A percentile compares a stretch with the other conserved stretches of the same genome.
Conservation (phyloP, 352 stramenopile species). For the Phytophthora pseudosyringae region DNA sequence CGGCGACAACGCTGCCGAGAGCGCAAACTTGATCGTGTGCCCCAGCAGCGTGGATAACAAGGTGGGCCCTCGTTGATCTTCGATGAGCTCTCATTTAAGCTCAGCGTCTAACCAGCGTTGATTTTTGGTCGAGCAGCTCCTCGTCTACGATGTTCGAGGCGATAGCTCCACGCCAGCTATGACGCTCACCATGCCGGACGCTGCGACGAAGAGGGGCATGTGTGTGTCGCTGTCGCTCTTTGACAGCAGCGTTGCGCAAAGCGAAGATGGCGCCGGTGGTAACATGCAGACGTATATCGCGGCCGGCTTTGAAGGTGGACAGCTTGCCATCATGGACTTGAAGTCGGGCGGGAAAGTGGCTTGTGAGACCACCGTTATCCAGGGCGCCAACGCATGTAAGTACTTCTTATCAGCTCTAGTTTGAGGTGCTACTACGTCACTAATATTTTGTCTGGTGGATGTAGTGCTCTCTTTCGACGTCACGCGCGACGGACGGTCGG, state of each 20-base stretch:
- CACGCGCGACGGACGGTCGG: slow-evolving; percentile 50
- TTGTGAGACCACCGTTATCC: slow-evolving; percentile 56
- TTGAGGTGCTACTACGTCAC: background rate
- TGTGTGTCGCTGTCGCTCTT: slow-evolving; percentile 55
- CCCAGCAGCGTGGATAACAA: slow-evolving; percentile 52
- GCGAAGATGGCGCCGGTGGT: slow-evolving; percentile 18
- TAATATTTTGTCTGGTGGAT: slow-evolving; percentile 4
- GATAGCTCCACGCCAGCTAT: slow-evolving; percentile 35
- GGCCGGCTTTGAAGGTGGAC: slow-evolving; percentile 74
- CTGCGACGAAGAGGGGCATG: slow-evolving; percentile 50
- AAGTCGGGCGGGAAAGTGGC: slow-evolving; percentile 54
- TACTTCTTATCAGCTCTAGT: background rate
- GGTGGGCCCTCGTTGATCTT: slow-evolving; percentile 18
- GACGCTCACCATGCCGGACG: slow-evolving; percentile 39
- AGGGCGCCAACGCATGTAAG: slow-evolving; percentile 60
- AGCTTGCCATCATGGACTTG: slow-evolving; percentile 72
- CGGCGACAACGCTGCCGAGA: background rate
- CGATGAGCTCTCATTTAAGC: background rate
- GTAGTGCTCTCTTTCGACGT: slow-evolving; percentile 79
- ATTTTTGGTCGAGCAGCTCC: slow-evolving; percentile 31
- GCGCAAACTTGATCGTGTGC: slow-evolving; percentile 44
- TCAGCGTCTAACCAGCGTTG: slow-evolving; percentile 9
- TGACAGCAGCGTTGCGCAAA: slow-evolving; percentile 27
- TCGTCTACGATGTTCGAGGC: slow-evolving; percentile 55
- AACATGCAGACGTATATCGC: slow-evolving; percentile 52